A percentile compares a stretch with the other conserved stretches of the same genome.
phyloP scores from a whole-genome alignment of 768 basidiomycete genomes.

The Kwoniella heveanensis region DNA sequence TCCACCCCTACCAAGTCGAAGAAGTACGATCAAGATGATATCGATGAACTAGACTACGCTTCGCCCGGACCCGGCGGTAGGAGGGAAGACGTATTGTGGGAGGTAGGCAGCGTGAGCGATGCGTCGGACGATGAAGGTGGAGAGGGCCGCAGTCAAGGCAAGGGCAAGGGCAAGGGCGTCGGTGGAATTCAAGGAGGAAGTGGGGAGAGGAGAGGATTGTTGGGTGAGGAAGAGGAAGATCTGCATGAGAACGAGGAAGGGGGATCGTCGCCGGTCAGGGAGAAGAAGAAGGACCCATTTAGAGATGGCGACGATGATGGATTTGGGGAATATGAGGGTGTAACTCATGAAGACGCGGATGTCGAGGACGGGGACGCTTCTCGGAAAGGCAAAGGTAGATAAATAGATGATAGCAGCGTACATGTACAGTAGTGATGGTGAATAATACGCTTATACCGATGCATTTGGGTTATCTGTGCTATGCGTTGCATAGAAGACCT shows the following conservation, averaged over 20 bases:
- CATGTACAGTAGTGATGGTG: not conserved
- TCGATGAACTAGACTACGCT: constrained; percentile 7
- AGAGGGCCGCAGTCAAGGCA: constrained; percentile 3
- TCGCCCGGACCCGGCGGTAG: constrained; percentile 10
- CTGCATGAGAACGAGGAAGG: constrained; percentile 14
- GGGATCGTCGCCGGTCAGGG: constrained; percentile 8
- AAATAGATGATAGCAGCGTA: not conserved
- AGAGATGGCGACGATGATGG: constrained; percentile 41
- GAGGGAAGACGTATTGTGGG: constrained; percentile 31
- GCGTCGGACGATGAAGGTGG: constrained; percentile 10
- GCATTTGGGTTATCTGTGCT: not conserved
- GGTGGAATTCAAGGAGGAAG: constrained; percentile 13
- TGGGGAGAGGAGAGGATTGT: constrained; percentile 28
- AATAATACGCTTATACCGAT: not conserved
- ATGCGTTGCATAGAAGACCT: no score
- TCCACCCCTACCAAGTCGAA: constrained; percentile 7
- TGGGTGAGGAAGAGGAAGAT: constrained; percentile 28
- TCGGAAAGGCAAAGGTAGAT: not conserved
- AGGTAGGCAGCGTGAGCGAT: constrained; percentile 37
- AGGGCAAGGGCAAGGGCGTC: constrained; percentile 21
- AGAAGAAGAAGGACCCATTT: constrained; percentile 24
- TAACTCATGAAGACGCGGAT: constrained; percentile 16
- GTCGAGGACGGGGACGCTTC: not conserved
- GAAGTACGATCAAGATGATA: constrained; percentile 19
- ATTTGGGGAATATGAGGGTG: constrained; percentile 50